Evolutionary conservation across 225 moss, liverwort and hornwort genomes (phyloP).

Genomic region (Bryoerythrophyllum caledonicum): DNA sequence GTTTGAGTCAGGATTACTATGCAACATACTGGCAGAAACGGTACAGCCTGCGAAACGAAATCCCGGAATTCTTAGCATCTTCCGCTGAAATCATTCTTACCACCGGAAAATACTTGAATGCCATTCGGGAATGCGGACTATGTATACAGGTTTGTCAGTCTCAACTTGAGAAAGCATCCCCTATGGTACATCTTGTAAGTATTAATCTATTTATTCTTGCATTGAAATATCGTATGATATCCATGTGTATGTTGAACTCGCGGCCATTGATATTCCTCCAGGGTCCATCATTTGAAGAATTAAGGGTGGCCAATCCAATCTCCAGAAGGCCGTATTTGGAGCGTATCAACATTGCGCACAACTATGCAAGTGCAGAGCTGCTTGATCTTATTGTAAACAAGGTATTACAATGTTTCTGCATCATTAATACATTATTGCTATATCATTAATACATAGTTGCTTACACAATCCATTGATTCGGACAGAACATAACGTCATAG

Average conservation of each 20-base stretch:
- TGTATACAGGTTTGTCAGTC: conserved; percentile 47
- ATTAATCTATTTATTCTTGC: conserved; percentile 3
- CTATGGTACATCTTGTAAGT: conserved; percentile 3
- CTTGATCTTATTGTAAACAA: conserved; percentile 78
- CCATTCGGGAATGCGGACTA: conserved; percentile 89
- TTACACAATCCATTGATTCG: background rate
- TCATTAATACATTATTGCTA: background rate
- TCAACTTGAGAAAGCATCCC: background rate
- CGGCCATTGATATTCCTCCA: conserved; percentile 35
- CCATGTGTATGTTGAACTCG: conserved; percentile 6
- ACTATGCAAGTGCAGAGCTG: conserved; percentile 87
- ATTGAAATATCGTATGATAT: background rate
- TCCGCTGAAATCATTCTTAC: conserved; percentile 90
- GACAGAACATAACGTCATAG: background rate
- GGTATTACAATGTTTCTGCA: conserved; percentile 31
- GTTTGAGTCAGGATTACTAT: conserved; percentile 87
- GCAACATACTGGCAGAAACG: conserved; percentile 95
- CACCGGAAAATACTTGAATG: conserved; percentile 94
- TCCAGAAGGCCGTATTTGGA: conserved; percentile 82
- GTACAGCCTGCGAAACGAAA: conserved; percentile 79
- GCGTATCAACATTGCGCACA: conserved; percentile 74
- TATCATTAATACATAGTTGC: no score
- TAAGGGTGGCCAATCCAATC: conserved; percentile 45
- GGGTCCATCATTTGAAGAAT: conserved; percentile 67
- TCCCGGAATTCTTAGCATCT: conserved; percentile 81